Base-by-base conservation (phyloP, 495 filamentous ascomycete species). In the Friedmanniomyces endolithicus region DNA sequence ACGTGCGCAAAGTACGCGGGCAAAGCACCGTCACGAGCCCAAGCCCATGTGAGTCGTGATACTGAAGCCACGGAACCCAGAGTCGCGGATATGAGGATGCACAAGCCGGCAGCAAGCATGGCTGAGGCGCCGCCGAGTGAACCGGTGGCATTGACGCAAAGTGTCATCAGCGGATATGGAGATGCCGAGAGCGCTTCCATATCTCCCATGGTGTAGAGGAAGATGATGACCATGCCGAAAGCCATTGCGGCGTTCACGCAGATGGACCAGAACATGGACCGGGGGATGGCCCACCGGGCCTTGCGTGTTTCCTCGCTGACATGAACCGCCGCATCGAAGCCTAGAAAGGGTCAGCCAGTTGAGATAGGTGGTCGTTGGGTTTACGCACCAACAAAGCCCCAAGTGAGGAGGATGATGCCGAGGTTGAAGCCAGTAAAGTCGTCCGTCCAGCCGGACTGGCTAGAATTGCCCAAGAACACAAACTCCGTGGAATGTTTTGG, bases 251-350 rank as follows among this genome's bases (percentile, higher is more conserved):
- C 41, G 27, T 54, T 54, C n/a, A 47, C 12, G 24, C 20, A 46
- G 29, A 54, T 54, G 9, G 52, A 54, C 52, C 52, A 54, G 52
- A 54, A 54, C 39, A 54, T 54, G 19, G 52, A 22, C 14, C 52
- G 52, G 22, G 52, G 52, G 7, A 54, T 54, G n/a, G 25, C 24
- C 20, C 7, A 54, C 9, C 23, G 35, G 22, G 52, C 52, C 24
- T 47, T 54, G 6, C 52, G 52, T 7, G 52, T 54, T 39, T 45
- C 52, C 41, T 54, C 52, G 2, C 4, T 7, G 11, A 54, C 19
- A 27, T 54, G 52, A 6, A 40, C 52, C 4, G 41, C 35, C 11
- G 52, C 52, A 19, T 54, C 52, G 22, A 46, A 54, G 24, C 52
- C 52, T 54, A 27, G 23, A 17, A n/a, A 51, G n/a, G 35, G 11